Percentiles rank a stretch among this genome's conserved stretches.
These are phyloP conservation scores for Aspergillus spinulosporus DNA, from an alignment of 2,329 filamentous ascomycete species.

Conservation along the genomic window DNA sequence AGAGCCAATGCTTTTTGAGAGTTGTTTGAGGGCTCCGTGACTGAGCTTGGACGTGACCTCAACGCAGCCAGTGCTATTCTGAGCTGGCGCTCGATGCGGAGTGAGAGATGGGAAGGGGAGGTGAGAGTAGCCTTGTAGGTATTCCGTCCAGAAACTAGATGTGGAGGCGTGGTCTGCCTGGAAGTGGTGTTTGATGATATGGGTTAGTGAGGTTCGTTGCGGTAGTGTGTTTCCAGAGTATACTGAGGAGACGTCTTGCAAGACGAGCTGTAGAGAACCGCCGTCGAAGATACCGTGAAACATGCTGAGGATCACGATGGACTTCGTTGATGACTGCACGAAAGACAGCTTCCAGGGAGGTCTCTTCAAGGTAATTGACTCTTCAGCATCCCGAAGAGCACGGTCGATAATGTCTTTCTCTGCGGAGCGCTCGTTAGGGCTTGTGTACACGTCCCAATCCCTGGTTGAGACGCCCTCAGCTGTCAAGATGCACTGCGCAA, in stretches of 20 bases:
- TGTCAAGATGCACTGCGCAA: slow-evolving; percentile 36
- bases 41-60: slow-evolving; percentile 26
- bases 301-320: slow-evolving; percentile 33
- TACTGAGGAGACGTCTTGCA: slow-evolving; percentile 31
- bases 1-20: slow-evolving; percentile 29
- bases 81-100: slow-evolving; percentile 18
- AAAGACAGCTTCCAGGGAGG: slow-evolving; percentile 30
- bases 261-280: slow-evolving; percentile 36
- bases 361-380: slow-evolving; percentile 20
- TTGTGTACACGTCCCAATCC: slow-evolving; percentile 22
- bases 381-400: slow-evolving; percentile 24
- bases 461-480: slow-evolving; percentile 12
- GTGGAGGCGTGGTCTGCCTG: slow-evolving; percentile 23
- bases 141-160: slow-evolving; percentile 24
- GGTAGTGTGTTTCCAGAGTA: slow-evolving; percentile 18
- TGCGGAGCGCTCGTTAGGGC: slow-evolving; percentile 4
- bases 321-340: slow-evolving; percentile 9
- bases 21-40: slow-evolving; percentile 31
- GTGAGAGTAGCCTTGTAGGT: slow-evolving; percentile 23
- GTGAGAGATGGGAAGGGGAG: slow-evolving; percentile 29
- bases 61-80: slow-evolving; percentile 20
- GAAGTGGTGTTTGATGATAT: slow-evolving; percentile 31
- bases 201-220: slow-evolving; percentile 26
- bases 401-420: slow-evolving; percentile 24
- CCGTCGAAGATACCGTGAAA: slow-evolving; percentile 43